Percentiles rank a stretch among this genome's conserved stretches.
Conservation (phyloP, 2,329 filamentous ascomycete genomes). For the Penicillium vulpinum region DNA sequence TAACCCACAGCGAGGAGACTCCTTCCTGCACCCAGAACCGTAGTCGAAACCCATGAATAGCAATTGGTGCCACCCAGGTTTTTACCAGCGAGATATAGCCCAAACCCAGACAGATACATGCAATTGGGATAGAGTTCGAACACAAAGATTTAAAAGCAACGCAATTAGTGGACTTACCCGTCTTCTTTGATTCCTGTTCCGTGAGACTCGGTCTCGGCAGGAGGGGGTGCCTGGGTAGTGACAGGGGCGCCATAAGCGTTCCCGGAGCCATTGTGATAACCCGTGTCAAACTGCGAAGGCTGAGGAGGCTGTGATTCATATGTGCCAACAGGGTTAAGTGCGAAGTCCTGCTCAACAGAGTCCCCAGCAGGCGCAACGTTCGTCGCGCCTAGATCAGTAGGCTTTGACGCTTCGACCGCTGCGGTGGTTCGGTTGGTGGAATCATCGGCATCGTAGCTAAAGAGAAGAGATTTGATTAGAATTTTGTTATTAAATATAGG, state of each 20-base stretch:
- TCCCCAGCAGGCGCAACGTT: slow-evolving; percentile 32
- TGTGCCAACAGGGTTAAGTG: slow-evolving; percentile 30
- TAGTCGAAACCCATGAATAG: slow-evolving; percentile 17
- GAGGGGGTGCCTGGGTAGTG: slow-evolving; percentile 18
- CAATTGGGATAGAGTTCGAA: slow-evolving; percentile 6
- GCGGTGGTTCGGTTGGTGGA: slow-evolving; percentile 40
- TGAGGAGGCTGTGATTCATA: slow-evolving; percentile 27
- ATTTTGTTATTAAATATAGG: not conserved
- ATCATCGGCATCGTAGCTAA: slow-evolving; percentile 69
- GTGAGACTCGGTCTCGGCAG: slow-evolving; percentile 36
- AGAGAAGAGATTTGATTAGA: slow-evolving; percentile 12
- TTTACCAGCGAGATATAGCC: slow-evolving; percentile 9
- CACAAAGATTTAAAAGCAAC: slow-evolving; percentile 22
- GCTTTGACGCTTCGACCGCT: slow-evolving; percentile 39
- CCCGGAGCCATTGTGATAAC: slow-evolving; percentile 29
- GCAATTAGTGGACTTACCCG: slow-evolving; percentile 66
- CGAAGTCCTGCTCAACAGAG: slow-evolving; percentile 36
- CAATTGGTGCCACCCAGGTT: slow-evolving; percentile 17
- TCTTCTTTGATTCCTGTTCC: slow-evolving; percentile 74
- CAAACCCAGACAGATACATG: slow-evolving; percentile 6
- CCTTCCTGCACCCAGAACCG: slow-evolving; percentile 8
- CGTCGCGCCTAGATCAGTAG: slow-evolving; percentile 36
- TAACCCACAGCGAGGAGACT: slow-evolving; percentile 3
- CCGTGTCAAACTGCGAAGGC: slow-evolving; percentile 23
- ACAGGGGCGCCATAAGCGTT: slow-evolving; percentile 26